These are phyloP conservation scores for Suhomyces bokatorum DNA, from an alignment of 1,139 yeast genomes.

Conservation along the genomic window DNA sequence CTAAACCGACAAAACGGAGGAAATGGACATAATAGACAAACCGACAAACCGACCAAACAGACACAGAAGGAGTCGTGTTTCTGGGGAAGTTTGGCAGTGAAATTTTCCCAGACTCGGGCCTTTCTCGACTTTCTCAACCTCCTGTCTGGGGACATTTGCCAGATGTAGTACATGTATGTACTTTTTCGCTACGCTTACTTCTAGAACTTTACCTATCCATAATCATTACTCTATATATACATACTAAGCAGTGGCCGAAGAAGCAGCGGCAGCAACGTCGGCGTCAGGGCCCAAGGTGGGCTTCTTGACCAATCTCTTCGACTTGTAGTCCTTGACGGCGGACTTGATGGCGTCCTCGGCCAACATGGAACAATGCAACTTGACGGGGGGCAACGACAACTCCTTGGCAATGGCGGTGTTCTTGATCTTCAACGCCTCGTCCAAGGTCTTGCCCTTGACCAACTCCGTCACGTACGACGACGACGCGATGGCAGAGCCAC, in stretches of 20 bases:
- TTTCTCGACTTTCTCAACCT: too few relatives aligned
- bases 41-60: too few relatives aligned
- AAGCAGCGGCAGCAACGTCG: slow-evolving; percentile 16
- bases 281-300: slow-evolving; percentile 58
- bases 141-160: too few relatives aligned
- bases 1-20: too few relatives aligned
- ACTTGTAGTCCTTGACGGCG: slow-evolving; percentile 90
- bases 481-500: slow-evolving; percentile 97
- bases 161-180: too few relatives aligned
- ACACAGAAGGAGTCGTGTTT: too few relatives aligned
- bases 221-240: slow-evolving; percentile 3
- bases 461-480: slow-evolving; percentile 93
- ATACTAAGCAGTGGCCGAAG: slow-evolving; percentile 10
- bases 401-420: slow-evolving; percentile 93
- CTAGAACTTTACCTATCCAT: neutral
- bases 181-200: too few relatives aligned
- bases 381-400: slow-evolving; percentile 92
- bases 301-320: slow-evolving; percentile 55
- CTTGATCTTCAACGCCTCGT: slow-evolving; percentile 88
- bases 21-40: too few relatives aligned
- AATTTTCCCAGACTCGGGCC: neutral
- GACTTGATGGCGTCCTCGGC: slow-evolving; percentile 98
- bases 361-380: slow-evolving; percentile 95
- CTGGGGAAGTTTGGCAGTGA: too few relatives aligned
- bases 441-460: slow-evolving; percentile 91